phyloP scores from a whole-genome alignment of 495 filamentous ascomycete species.

The Daldinia childiae region DNA sequence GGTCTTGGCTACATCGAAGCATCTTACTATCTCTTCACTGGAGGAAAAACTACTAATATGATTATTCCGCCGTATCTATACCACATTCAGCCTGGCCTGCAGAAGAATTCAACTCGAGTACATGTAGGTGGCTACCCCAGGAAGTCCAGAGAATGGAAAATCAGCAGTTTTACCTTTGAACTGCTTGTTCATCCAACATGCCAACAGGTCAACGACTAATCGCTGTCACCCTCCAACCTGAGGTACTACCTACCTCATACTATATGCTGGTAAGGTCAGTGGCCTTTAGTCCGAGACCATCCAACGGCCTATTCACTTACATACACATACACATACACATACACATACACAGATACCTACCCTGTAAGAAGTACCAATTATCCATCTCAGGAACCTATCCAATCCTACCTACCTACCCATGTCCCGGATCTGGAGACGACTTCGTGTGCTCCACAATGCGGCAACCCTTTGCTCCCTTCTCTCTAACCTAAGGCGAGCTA shows the following conservation, averaged over 20 bases:
- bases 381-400: constrained; percentile 34
- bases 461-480: constrained; percentile 15
- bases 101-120: constrained; percentile 29
- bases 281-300: constrained; percentile 21
- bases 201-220: constrained; percentile 1
- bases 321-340: constrained; percentile 5
- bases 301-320: neutral
- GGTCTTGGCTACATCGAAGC: constrained; percentile 26
- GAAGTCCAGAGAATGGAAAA: constrained; percentile 14
- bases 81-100: constrained; percentile 32
- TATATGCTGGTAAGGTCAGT: constrained; percentile 18
- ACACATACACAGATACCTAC: neutral
- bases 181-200: constrained; percentile 16
- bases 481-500: constrained; percentile 8
- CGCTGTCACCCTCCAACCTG: constrained; percentile 20
- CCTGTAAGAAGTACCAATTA: constrained; percentile 9
- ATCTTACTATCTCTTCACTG: constrained; percentile 22
- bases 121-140: constrained; percentile 31
- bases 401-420: constrained; percentile 9
- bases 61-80: constrained; percentile 34
- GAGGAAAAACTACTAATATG: constrained; percentile 40
- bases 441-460: constrained; percentile 25
- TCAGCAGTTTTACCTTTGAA: constrained; percentile 23
- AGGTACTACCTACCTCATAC: constrained; percentile 36
- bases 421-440: constrained; percentile 30